Base-by-base conservation (phyloP, 768 basidiomycete genomes). In the Calvatia gigantea region DNA sequence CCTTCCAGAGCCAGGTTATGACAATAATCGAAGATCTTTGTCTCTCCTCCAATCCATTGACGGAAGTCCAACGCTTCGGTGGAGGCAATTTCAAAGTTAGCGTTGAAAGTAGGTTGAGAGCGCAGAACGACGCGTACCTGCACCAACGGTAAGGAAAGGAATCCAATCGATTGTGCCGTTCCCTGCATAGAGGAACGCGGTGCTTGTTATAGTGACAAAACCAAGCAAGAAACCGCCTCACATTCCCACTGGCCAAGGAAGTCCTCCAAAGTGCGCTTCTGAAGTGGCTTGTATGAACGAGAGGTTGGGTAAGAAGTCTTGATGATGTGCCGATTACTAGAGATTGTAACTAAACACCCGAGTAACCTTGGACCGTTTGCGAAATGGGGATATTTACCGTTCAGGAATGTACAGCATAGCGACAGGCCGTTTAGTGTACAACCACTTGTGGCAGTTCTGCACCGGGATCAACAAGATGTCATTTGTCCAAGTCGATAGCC, bases 391-490 rank as follows among this genome's bases (percentile, higher is more conserved):
- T 46, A 14, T 9, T 54, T 39, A 76, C 79, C 78, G 66, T 56
- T 69, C 76, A 0, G 91, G 87, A 4, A 90, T 87, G 64, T 94
- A 94, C 15, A 94, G 71, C 15, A 87, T 73, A 0, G 89, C 84
- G 42, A 78, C 83, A 1, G 82, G 74, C 4, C 91, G 78, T 66
- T 89, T 86, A 2, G 82, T 75, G 61, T 78, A 85, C 1, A 93
- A 70, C 91, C 93, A 95, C 68, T 94, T 94, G 69, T 94, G 88
- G 60, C 86, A 87, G 62, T 92, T 92, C 83, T 89, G 57, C 25
- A 46, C 21, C 11, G 42, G 25, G 27, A 35, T 17, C 7, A 27
- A 32, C n/a, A 1, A 44, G 14, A 19, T 37, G 21, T 6, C 4
- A 11, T 21, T 39, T 21, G 32, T 3, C 25, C 19, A 19, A 33